Conservation (phyloP, 345 rosid genomes). For the Viola odorata region DNA sequence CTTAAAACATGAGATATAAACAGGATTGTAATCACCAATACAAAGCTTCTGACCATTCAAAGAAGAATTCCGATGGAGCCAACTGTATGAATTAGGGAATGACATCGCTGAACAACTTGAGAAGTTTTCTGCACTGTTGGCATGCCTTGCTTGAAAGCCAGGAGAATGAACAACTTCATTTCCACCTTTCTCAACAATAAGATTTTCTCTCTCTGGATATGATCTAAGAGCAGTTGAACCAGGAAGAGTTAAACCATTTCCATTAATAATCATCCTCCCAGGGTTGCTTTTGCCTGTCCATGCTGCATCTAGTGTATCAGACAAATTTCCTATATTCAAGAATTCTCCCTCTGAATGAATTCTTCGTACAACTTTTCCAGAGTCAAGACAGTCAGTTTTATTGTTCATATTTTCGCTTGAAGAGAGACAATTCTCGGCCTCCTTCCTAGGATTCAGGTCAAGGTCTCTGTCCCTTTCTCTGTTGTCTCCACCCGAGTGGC, state of each 20-base stretch:
- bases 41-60: slow-evolving; percentile 46
- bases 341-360: slow-evolving; percentile 48
- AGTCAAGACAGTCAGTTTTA: slow-evolving; percentile 33
- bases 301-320: slow-evolving; percentile 38
- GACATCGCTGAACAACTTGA: slow-evolving; percentile 27
- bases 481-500: slow-evolving; percentile 21
- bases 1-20: slow-evolving; percentile 12
- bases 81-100: slow-evolving; percentile 40
- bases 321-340: slow-evolving; percentile 33
- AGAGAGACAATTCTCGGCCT: slow-evolving; percentile 28
- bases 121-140: slow-evolving; percentile 23
- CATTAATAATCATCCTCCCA: slow-evolving; percentile 26
- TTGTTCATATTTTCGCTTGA: slow-evolving; percentile 26
- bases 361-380: slow-evolving; percentile 38
- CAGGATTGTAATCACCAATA: slow-evolving; percentile 31
- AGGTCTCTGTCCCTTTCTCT: slow-evolving; percentile 28
- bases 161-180: slow-evolving; percentile 20
- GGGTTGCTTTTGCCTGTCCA: slow-evolving; percentile 59
- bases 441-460: slow-evolving; percentile 29
- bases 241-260: slow-evolving; percentile 26
- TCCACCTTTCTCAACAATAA: slow-evolving; percentile 26
- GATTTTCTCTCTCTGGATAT: slow-evolving; percentile 17
- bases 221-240: slow-evolving; percentile 19
- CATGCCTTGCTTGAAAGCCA: slow-evolving; percentile 18
- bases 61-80: slow-evolving; percentile 34